These are phyloP conservation scores for Vigna unguiculata DNA, from an alignment of 306 rosid genomes.

Conservation along the genomic window DNA sequence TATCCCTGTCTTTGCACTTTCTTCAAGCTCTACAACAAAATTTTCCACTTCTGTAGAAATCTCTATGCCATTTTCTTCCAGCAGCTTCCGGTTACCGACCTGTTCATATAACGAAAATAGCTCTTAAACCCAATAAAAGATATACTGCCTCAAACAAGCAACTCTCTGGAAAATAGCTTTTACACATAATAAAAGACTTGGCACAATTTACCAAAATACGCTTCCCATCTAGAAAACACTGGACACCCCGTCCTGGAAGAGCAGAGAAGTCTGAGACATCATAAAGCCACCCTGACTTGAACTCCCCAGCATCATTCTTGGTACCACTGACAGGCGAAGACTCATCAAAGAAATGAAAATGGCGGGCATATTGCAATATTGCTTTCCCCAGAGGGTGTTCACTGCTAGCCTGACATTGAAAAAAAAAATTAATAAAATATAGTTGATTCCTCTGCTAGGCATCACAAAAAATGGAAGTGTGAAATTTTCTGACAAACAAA, in stretches of 20 bases:
- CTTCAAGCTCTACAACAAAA: conserved; percentile 80
- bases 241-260: conserved; percentile 83
- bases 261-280: conserved; percentile 77
- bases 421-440: conserved; percentile 21
- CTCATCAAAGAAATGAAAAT: conserved; percentile 84
- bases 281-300: conserved; percentile 74
- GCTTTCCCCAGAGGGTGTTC: conserved; percentile 98
- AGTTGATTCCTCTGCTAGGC: conserved; percentile 11
- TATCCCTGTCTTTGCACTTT: conserved; percentile 87
- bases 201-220: conserved; percentile 57
- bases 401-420: conserved; percentile 83
- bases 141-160: conserved; percentile 41
- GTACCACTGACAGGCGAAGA: conserved; percentile 56
- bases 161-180: conserved; percentile 6
- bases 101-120: conserved; percentile 50
- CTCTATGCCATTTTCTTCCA: conserved; percentile 70
- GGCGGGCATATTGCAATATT: conserved; percentile 81
- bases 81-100: conserved; percentile 87
- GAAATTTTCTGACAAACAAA: conserved; percentile 30
- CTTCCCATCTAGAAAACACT: conserved; percentile 68
- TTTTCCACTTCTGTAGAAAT: conserved; percentile 71
- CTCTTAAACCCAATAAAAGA: conserved; percentile 5
- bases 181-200: not conserved
- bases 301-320: conserved; percentile 50
- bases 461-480: conserved; percentile 3